Base-by-base conservation (phyloP, 2,329 filamentous ascomycete species). In the Pyricularia grisea region DNA sequence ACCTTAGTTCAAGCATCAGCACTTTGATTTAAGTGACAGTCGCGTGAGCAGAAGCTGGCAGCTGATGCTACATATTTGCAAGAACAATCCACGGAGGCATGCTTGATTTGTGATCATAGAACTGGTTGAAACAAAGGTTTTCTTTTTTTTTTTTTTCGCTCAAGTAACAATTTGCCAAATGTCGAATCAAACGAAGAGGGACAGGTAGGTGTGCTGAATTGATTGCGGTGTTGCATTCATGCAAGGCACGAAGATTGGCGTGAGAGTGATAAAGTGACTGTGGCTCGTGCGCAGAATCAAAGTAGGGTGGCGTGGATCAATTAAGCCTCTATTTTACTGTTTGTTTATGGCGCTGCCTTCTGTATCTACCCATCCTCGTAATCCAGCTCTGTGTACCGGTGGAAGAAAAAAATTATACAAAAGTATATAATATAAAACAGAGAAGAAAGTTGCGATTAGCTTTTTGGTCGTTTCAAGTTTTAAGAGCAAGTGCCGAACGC, bases 401-500 rank as follows among this genome's bases (percentile, higher is more conserved):
- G 9, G 4, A 5, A 55, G n/a, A n/a, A 5, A 55, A 55, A n/a
- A 5, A 55, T 55, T 55, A 63, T 63, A 63, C 28, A 63, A 12
- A 11, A 30, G 30, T 4, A 63, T 20, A 17, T 28, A 28, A 17
- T 28, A 28, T 36, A 63, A 20, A 63, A 28, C 6, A 28, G 28
- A 28, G 33, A 28, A 28, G 10, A 7, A 27, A 63, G 30, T 5
- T 28, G 3, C 4, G 1, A 17, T 14, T 27, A 28, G 60, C 60
- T 63, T 28, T 28, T 28, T 63, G 25, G 3, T 63, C 3, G 23
- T 60, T 60, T 10, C 12, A 28, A 27, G 23, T 23, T 4, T 61
- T 61, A 61, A 7, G 58, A 61, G 65, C 66, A 67, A 12, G 66
- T 67, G 14, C 66, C 66, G 42, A 67, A 67, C 14, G 36, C 66